Conservation (phyloP, 768 basidiomycete genomes). For the Calocera viscosa region DNA sequence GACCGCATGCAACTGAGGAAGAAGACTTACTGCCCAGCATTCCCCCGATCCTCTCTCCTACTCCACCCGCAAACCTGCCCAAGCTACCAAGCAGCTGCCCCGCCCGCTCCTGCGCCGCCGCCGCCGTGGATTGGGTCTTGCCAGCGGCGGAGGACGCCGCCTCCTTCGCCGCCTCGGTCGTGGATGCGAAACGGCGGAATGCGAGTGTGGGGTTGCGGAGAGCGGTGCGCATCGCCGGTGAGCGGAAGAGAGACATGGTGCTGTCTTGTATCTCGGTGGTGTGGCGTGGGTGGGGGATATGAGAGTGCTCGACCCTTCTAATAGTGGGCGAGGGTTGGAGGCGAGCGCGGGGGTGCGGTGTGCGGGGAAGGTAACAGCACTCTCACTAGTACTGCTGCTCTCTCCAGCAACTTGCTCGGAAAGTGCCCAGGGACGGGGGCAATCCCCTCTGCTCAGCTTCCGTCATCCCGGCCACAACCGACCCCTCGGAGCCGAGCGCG, state of each 20-base stretch:
- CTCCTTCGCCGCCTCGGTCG: slow-evolving; percentile 13
- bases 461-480: background rate
- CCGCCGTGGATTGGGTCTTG: slow-evolving; percentile 57
- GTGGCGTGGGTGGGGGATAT: background rate
- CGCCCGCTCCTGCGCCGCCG: slow-evolving; percentile 45
- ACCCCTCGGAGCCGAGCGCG: background rate
- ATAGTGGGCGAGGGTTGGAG: background rate
- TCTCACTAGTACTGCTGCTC: too few relatives aligned
- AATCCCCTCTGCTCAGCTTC: background rate
- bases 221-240: slow-evolving; percentile 7
- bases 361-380: background rate
- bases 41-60: slow-evolving; percentile 40
- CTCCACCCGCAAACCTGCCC: slow-evolving; percentile 37
- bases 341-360: background rate
- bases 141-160: slow-evolving; percentile 43
- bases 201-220: slow-evolving; percentile 9
- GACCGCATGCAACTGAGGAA: too few relatives aligned
- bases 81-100: slow-evolving; percentile 41
- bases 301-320: background rate
- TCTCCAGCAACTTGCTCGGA: too few relatives aligned
- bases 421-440: too few relatives aligned
- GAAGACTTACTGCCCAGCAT: slow-evolving; percentile 42
- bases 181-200: slow-evolving; percentile 11
- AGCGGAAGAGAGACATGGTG: background rate
- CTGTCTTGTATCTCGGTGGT: background rate